phyloP scores from a whole-genome alignment of 2,329 filamentous ascomycete species.

The Chrysosporium queenslandicum region DNA sequence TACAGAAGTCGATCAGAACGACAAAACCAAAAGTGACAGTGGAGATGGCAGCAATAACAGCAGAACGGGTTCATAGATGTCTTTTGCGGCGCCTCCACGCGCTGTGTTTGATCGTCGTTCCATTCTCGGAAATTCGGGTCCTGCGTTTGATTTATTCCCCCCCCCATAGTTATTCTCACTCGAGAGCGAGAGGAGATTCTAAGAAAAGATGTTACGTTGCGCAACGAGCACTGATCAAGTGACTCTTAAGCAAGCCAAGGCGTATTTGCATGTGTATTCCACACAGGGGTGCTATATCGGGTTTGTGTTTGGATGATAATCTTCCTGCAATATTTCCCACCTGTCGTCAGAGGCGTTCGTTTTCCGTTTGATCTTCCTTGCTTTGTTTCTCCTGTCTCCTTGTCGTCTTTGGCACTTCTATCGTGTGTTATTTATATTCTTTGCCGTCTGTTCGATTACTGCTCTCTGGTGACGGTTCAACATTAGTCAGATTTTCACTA shows the following conservation, averaged over 20 bases:
- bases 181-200: not conserved
- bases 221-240: not conserved
- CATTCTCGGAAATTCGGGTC: not conserved
- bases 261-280: conserved; percentile 6
- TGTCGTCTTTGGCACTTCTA: conserved; percentile 6
- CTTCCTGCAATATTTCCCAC: conserved; percentile 1
- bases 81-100: not conserved
- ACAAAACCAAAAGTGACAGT: not conserved
- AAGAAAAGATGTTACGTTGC: not conserved
- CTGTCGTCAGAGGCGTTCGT: not conserved
- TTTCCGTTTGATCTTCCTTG: not conserved
- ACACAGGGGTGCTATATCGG: conserved; percentile 3
- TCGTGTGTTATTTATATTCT: conserved; percentile 10
- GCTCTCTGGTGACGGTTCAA: conserved; percentile 1
- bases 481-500: conserved; percentile 3
- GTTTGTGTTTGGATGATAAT: conserved; percentile 8
- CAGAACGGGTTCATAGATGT: not conserved
- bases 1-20: not conserved
- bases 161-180: too few species aligned
- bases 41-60: not conserved
- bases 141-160: not conserved
- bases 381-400: not conserved
- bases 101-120: not conserved
- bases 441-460: conserved; percentile 5
- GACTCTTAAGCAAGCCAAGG: not conserved